Evolutionary conservation across 1,284 basidiomycete species (phyloP).

Genomic region (Sporisorium sorghi): DNA sequence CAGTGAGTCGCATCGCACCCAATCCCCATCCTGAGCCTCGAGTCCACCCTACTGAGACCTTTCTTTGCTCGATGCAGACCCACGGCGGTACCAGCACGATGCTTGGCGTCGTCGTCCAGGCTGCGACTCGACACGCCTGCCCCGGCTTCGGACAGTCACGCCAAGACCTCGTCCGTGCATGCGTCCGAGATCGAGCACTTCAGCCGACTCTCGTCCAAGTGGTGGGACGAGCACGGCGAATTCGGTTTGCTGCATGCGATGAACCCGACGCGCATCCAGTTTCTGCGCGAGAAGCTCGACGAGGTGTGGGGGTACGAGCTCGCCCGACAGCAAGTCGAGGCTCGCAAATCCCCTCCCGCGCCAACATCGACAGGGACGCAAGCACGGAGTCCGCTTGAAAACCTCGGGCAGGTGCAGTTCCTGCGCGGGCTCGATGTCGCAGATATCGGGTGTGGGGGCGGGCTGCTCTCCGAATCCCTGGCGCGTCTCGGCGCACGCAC

Average conservation of each 20-base stretch:
- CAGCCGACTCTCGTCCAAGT: conserved; percentile 86
- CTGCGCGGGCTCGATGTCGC: conserved; percentile 77
- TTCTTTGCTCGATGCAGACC: conserved; percentile 3
- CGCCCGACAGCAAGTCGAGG: conserved; percentile 42
- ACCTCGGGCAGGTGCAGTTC: conserved; percentile 61
- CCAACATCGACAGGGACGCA: conserved; percentile 70
- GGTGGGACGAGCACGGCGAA: conserved; percentile 97
- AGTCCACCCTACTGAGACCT: conserved; percentile 18
- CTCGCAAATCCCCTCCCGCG: neutral
- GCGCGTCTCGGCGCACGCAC: conserved; percentile 87
- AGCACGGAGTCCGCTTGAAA: conserved; percentile 58
- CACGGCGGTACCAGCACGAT: conserved; percentile 4
- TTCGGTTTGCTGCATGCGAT: conserved; percentile 90
- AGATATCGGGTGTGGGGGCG: conserved; percentile 95
- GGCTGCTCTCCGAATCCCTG: conserved; percentile 90
- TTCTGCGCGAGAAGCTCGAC: conserved; percentile 80
- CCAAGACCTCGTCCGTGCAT: conserved; percentile 50
- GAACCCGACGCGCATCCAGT: conserved; percentile 90
- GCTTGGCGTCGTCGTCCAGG: conserved; percentile 39
- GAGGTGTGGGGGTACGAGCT: conserved; percentile 64
- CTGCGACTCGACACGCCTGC: conserved; percentile 36
- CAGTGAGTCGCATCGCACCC: conserved; percentile 31
- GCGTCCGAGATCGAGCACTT: conserved; percentile 79
- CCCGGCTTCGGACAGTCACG: neutral
- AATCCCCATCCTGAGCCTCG: neutral